Base-by-base conservation (phyloP, 331 rosid genomes). In the Rosa hybrid region DNA sequence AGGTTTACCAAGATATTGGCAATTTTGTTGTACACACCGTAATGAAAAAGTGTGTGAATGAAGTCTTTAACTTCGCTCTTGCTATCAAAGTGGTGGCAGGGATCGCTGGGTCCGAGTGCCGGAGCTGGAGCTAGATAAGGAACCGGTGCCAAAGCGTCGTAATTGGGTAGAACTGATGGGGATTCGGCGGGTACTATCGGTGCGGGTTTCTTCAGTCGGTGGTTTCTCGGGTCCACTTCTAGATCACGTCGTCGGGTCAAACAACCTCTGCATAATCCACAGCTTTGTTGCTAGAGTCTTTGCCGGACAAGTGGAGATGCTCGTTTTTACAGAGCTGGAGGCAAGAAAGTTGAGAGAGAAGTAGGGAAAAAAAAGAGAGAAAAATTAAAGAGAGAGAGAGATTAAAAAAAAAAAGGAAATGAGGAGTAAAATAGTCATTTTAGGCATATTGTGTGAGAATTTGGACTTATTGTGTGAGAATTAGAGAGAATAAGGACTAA, bases 1-100 rank as follows among this genome's bases (percentile, higher is more conserved):
- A 96, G 57, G 71, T 96, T 96, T 0, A 96, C 99, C 13, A 96
- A 78, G 78, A 96, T 96, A 79, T 96, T 98, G 0, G 98, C 99
- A 97, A 96, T 93, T 81, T 96, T 98, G 77, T 96, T 96, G 91
- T 96, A 96, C 10, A 97, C 99, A 3, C 99, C 98, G 86, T 96
- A 93, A 81, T 93, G 99, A 17, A 95, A 18, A 0, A 95, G 91
- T 0, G 99, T 95, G 1, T 95, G 94, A 44, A 95, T 95, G 87
- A 95, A 95, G 79, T 95, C 99, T 62, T 91, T 93, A 48, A 95
- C 99, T 72, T 95, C 98, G 1, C 92, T 83, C 90, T 84, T 89
- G 0, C 99, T 98, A 73, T 95, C 92, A 88, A 95, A 95, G 75
- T 95, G 96, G 27, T 83, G 89, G 18, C 49, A 91, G 0, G 97